Evolutionary conservation across 495 filamentous ascomycete genomes (phyloP).

Genomic region (Diplogelasinospora grovesii): DNA sequence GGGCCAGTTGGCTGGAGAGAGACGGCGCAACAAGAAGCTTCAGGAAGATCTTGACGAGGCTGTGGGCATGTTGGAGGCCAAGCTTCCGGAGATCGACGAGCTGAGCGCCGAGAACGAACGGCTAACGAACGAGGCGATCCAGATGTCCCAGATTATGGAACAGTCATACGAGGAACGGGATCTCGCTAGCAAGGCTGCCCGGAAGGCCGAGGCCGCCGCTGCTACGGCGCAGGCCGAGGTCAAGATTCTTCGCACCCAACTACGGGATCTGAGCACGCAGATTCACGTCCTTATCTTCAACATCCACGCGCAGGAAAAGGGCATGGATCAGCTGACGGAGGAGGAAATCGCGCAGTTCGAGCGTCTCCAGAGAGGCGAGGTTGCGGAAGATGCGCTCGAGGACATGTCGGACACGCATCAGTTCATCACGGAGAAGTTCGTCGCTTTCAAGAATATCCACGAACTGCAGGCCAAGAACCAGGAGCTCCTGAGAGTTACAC

Average conservation of each 20-base stretch:
- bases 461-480: slow-evolving; percentile 87
- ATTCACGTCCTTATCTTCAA: slow-evolving; percentile 84
- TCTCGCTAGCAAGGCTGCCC: slow-evolving; percentile 50
- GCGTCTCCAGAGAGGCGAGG: slow-evolving; percentile 59
- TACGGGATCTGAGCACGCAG: slow-evolving; percentile 86
- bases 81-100: slow-evolving; percentile 59
- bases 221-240: slow-evolving; percentile 64
- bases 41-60: slow-evolving; percentile 73
- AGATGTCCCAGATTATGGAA: slow-evolving; percentile 66
- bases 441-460: slow-evolving; percentile 72
- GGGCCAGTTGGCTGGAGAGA: slow-evolving; percentile 52
- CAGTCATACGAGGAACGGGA: slow-evolving; percentile 55
- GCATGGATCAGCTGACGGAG: slow-evolving; percentile 60
- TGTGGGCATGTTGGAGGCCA: slow-evolving; percentile 59
- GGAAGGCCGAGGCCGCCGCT: slow-evolving; percentile 68
- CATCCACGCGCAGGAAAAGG: slow-evolving; percentile 69
- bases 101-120: slow-evolving; percentile 61
- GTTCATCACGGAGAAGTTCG: slow-evolving; percentile 77
- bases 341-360: slow-evolving; percentile 62
- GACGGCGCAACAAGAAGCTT: slow-evolving; percentile 62
- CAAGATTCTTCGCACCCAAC: slow-evolving; percentile 72
- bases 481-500: slow-evolving; percentile 70
- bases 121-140: slow-evolving; percentile 63
- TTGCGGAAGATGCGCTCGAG: slow-evolving; percentile 56
- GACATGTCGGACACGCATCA: slow-evolving; percentile 72